These are phyloP conservation scores for Verticillium klebahnii DNA, from an alignment of 2,329 filamentous ascomycete genomes.

Conservation along the genomic window DNA sequence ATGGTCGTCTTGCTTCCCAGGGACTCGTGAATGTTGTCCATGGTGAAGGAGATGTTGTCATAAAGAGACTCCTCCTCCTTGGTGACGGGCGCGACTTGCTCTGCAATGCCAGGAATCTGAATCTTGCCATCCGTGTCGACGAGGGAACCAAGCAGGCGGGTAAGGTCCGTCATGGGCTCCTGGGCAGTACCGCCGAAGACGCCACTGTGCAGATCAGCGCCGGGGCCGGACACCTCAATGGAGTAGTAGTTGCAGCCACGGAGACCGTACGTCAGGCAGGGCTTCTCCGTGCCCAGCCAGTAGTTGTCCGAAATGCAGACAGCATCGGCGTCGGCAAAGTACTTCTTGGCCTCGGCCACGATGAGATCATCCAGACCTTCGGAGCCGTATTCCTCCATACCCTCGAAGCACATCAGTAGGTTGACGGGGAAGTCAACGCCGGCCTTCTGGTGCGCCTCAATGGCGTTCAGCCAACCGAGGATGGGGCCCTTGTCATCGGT, in stretches of 20 bases:
- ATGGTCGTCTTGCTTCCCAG: slow-evolving; percentile 86
- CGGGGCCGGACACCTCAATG: slow-evolving; percentile 83
- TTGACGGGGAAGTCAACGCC: slow-evolving; percentile 95
- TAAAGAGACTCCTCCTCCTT: slow-evolving; percentile 87
- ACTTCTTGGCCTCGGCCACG: slow-evolving; percentile 82
- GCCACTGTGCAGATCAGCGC: slow-evolving; percentile 90
- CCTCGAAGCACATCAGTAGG: slow-evolving; percentile 98
- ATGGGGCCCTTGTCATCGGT: slow-evolving; percentile 99
- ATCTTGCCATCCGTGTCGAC: slow-evolving; percentile 93
- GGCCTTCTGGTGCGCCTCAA: slow-evolving; percentile 95
- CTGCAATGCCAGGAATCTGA: slow-evolving; percentile 85
- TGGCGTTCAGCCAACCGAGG: slow-evolving; percentile 94
- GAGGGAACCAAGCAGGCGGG: slow-evolving; percentile 74
- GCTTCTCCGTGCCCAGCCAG: slow-evolving; percentile 98
- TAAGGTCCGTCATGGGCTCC: slow-evolving; percentile 96
- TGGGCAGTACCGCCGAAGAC: slow-evolving; percentile 96
- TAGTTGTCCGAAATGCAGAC: slow-evolving; percentile 99
- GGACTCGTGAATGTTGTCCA: slow-evolving; percentile 91
- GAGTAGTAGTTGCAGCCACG: slow-evolving; percentile 98
- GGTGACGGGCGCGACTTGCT: slow-evolving; percentile 86
- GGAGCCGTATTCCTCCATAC: slow-evolving; percentile 98
- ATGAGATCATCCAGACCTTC: slow-evolving; percentile 96
- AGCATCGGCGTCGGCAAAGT: slow-evolving; percentile 91
- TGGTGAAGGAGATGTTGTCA: slow-evolving; percentile 85
- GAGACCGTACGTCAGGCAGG: slow-evolving; percentile 94